Evolutionary conservation across 2,329 filamentous ascomycete species (phyloP).

Genomic region (Colletotrichum salicis): DNA sequence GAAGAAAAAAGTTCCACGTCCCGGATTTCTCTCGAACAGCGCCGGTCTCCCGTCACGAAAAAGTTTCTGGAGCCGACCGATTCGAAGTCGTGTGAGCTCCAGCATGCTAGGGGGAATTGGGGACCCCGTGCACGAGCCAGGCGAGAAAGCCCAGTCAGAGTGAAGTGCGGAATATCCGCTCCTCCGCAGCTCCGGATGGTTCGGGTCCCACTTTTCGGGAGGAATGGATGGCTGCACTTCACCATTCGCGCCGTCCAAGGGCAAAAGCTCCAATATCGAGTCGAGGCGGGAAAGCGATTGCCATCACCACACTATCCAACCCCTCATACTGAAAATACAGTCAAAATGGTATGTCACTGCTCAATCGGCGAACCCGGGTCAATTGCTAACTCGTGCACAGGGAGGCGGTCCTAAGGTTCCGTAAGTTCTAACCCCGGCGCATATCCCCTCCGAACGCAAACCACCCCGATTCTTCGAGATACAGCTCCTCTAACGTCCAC

Average conservation of each 20-base stretch:
- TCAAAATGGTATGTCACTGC: conserved; percentile 65
- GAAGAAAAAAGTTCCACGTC: conserved; percentile 25
- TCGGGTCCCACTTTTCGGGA: conserved; percentile 18
- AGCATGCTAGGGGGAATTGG: conserved; percentile 17
- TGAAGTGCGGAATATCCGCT: conserved; percentile 20
- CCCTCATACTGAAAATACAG: conserved; percentile 48
- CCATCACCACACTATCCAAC: conserved; percentile 33
- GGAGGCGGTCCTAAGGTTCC: conserved; percentile 79
- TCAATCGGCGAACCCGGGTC: not conserved
- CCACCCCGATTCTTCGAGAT: conserved; percentile 37
- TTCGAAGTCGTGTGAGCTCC: conserved; percentile 48
- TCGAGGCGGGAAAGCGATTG: conserved; percentile 39
- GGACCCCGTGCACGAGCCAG: conserved; percentile 26
- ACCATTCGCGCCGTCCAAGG: conserved; percentile 30
- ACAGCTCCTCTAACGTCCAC: conserved; percentile 19
- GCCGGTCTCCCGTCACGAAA: conserved; percentile 40
- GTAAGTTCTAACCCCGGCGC: conserved; percentile 53
- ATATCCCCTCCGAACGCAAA: conserved; percentile 22
- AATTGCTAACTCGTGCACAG: conserved; percentile 59
- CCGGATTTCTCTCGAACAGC: conserved; percentile 19
- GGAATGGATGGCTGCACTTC: conserved; percentile 20
- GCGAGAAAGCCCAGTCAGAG: no score
- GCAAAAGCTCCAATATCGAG: conserved; percentile 24
- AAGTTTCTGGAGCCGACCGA: conserved; percentile 48
- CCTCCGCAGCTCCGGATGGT: conserved; percentile 23